Evolutionary conservation across 2,329 filamentous ascomycete genomes (phyloP).

Genomic region (Talaromyces sp.): DNA sequence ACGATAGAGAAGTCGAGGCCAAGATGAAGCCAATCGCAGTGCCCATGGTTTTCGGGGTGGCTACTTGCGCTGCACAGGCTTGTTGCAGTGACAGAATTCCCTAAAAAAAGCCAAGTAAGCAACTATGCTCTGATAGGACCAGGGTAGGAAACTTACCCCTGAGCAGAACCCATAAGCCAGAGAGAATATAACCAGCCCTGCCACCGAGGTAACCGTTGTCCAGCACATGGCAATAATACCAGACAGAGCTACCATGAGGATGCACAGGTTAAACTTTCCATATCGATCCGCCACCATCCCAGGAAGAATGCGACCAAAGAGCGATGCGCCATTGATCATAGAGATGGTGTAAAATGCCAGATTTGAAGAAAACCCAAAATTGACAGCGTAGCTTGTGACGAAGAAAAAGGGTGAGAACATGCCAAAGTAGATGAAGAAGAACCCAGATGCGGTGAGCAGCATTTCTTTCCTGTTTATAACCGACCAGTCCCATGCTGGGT

Average conservation of each 20-base stretch:
- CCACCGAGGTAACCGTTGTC: constrained; percentile 37
- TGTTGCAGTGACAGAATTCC: constrained; percentile 44
- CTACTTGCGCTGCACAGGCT: constrained; percentile 41
- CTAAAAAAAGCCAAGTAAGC: constrained; percentile 19
- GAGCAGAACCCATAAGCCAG: constrained; percentile 44
- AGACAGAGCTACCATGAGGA: constrained; percentile 24
- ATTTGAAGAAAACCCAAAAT: constrained; percentile 22
- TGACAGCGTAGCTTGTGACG: constrained; percentile 24
- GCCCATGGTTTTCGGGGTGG: constrained; percentile 34
- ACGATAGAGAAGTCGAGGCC: constrained; percentile 40
- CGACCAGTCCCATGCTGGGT: constrained; percentile 14
- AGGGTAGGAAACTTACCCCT: constrained; percentile 27
- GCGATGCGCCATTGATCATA: constrained; percentile 32
- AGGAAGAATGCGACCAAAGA: constrained; percentile 32
- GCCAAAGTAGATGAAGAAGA: constrained; percentile 34
- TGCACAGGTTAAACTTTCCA: constrained; percentile 27
- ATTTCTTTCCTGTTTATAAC: constrained; percentile 20
- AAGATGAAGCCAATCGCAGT: constrained; percentile 39
- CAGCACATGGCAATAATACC: constrained; percentile 42
- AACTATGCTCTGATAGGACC: background rate
- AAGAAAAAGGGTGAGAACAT: constrained; percentile 38
- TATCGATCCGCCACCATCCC: constrained; percentile 32
- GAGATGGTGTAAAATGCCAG: constrained; percentile 35
- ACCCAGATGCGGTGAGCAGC: constrained; percentile 22
- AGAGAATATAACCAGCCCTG: constrained; percentile 41